Conservation (phyloP, 805 yeast genomes). For the Candida saitoana region DNA sequence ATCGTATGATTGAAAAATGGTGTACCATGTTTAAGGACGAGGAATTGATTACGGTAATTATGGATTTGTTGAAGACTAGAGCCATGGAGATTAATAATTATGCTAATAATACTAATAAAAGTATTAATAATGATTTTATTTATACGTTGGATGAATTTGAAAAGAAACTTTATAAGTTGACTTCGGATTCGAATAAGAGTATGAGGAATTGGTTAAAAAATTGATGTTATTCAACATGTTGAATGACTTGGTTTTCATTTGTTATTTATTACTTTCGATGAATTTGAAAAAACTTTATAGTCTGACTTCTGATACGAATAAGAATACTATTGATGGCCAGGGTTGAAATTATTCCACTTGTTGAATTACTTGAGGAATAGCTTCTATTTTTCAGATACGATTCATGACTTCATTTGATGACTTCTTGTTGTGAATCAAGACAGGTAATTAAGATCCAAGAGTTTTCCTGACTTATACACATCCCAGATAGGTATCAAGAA, state of each 20-base stretch:
- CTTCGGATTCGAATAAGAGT: conserved; percentile 46
- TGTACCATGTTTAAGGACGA: conserved; percentile 62
- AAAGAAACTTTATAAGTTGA: conserved; percentile 48
- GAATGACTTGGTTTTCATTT: conserved; percentile 14
- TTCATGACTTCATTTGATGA: too few species aligned
- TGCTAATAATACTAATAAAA: conserved; percentile 52
- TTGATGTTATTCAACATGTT: conserved; percentile 2
- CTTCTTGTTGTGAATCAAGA: too few species aligned
- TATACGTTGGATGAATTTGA: conserved; percentile 76
- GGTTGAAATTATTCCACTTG: conserved; percentile 1
- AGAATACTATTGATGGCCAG: too few species aligned
- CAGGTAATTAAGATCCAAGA: too few species aligned
- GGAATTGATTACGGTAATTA: conserved; percentile 49
- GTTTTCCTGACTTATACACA: too few species aligned
- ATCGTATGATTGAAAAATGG: conserved; percentile 74
- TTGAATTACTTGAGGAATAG: neutral
- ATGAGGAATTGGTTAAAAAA: conserved; percentile 36
- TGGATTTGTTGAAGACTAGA: conserved; percentile 55
- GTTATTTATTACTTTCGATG: too few species aligned
- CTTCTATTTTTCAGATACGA: conserved; percentile 11
- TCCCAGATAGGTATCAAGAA: too few species aligned
- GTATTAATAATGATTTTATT: conserved; percentile 49
- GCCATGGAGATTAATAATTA: conserved; percentile 69
- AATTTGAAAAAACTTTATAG: too few species aligned
- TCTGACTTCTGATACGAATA: too few species aligned